phyloP scores from a whole-genome alignment of 2,329 filamentous ascomycete genomes.

The Ceratocystis diversiconidia region DNA sequence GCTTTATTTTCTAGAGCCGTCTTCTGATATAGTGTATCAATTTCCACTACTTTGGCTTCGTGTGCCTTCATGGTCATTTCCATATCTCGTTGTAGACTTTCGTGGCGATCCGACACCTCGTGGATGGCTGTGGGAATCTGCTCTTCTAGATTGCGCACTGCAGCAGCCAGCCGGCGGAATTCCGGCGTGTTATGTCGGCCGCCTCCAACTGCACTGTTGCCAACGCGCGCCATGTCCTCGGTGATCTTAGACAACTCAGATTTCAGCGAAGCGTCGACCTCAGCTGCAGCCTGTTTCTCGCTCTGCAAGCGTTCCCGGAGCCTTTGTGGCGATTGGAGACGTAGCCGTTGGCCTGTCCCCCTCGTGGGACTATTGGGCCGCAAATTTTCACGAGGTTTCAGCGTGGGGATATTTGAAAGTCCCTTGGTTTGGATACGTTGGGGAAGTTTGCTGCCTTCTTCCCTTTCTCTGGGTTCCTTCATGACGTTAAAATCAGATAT shows the following conservation, averaged over 20 bases:
- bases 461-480: conserved; percentile 9
- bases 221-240: conserved; percentile 52
- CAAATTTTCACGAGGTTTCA: conserved; percentile 28
- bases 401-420: conserved; percentile 40
- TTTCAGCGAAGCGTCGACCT: conserved; percentile 54
- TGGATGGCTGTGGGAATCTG: conserved; percentile 46
- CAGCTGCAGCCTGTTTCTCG: conserved; percentile 60
- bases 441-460: conserved; percentile 8
- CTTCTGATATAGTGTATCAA: conserved; percentile 83
- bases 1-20: conserved; percentile 82
- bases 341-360: conserved; percentile 40
- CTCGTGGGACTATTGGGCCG: conserved; percentile 25
- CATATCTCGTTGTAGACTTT: conserved; percentile 54
- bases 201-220: conserved; percentile 24
- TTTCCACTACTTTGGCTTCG: conserved; percentile 63
- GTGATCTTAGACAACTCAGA: conserved; percentile 68
- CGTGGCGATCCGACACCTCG: conserved; percentile 46
- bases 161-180: conserved; percentile 37
- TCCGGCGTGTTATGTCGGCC: conserved; percentile 28
- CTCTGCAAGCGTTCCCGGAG: conserved; percentile 72
- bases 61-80: conserved; percentile 56
- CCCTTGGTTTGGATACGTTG: conserved; percentile 32
- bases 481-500: conserved; percentile 18
- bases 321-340: conserved; percentile 58
- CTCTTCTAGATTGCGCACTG: conserved; percentile 53